Conservation (phyloP, 2,329 filamentous ascomycete species). For the Colletotrichum sp. region DNA sequence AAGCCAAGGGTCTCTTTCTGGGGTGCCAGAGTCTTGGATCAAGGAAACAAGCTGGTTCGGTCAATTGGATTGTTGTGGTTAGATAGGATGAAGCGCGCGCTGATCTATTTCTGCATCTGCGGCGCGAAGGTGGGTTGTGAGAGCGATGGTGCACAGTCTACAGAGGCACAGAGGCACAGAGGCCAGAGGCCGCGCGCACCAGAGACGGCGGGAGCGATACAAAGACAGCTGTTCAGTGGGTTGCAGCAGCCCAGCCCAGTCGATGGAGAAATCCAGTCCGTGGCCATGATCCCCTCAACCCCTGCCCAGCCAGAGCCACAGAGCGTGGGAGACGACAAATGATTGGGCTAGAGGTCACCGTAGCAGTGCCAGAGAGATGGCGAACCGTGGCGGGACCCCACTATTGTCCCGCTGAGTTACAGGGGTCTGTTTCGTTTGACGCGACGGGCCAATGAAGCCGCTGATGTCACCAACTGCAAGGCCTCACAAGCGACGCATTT, state of each 20-base stretch:
- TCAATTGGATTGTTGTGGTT: not conserved
- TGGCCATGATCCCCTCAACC: not conserved
- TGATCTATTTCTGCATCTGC: constrained; percentile 17
- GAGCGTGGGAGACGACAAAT: not conserved
- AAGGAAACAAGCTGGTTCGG: not conserved
- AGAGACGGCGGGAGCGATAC: not conserved
- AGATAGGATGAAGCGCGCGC: constrained; percentile 17
- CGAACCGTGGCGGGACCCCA: constrained; percentile 3
- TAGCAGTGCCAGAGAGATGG: not conserved
- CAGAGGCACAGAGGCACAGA: not conserved
- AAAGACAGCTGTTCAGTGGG: not conserved
- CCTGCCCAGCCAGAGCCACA: not conserved
- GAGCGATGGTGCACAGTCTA: not conserved
- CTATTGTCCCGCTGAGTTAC: constrained; percentile 1
- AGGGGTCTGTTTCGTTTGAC: constrained; percentile 22
- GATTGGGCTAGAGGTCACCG: constrained; percentile 2
- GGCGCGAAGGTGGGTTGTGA: not conserved
- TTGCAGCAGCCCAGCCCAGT: not conserved
- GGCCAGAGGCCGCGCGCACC: not conserved
- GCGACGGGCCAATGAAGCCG: constrained; percentile 33
- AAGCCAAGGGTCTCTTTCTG: not conserved
- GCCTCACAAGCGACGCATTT: not conserved
- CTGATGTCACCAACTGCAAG: constrained; percentile 36
- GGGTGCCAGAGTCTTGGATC: not conserved
- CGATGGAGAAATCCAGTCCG: constrained; percentile 1